These are phyloP conservation scores for Citrullus colocynthis DNA, from an alignment of 306 rosid genomes.

Conservation along the genomic window DNA sequence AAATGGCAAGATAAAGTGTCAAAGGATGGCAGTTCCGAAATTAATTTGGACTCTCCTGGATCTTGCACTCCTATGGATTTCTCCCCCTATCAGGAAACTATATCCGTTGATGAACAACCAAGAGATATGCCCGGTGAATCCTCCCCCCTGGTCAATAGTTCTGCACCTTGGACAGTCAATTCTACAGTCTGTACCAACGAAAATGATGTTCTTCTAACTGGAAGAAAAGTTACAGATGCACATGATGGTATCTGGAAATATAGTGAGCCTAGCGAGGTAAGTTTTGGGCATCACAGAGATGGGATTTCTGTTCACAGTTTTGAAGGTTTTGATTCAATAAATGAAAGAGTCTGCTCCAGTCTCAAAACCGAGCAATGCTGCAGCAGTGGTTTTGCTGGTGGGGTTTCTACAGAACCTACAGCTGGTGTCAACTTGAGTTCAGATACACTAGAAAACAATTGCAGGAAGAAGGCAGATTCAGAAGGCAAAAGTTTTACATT, in stretches of 20 bases:
- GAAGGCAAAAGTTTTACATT: constrained; percentile 41
- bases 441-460: constrained; percentile 23
- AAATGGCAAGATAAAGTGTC: constrained; percentile 24
- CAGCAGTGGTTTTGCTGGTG: constrained; percentile 12
- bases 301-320: constrained; percentile 10
- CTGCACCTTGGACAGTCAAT: constrained; percentile 11
- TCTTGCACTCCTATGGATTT: constrained; percentile 77
- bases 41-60: constrained; percentile 44
- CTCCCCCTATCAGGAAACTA: constrained; percentile 65
- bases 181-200: constrained; percentile 21
- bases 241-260: constrained; percentile 13
- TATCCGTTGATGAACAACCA: constrained; percentile 24
- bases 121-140: constrained; percentile 21
- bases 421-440: constrained; percentile 20
- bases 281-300: constrained; percentile 3
- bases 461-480: constrained; percentile 12
- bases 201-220: constrained; percentile 23
- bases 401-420: constrained; percentile 22
- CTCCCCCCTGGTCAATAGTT: constrained; percentile 6
- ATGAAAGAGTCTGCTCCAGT: constrained; percentile 23
- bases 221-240: constrained; percentile 11
- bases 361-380: constrained; percentile 24
- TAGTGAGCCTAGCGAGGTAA: constrained; percentile 15
- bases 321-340: constrained; percentile 21
- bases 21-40: constrained; percentile 27